Percentiles rank a stretch among this genome's conserved stretches.
phyloP scores from a whole-genome alignment of 352 stramenopile species.

The Phytophthora macrochlamydospora region DNA sequence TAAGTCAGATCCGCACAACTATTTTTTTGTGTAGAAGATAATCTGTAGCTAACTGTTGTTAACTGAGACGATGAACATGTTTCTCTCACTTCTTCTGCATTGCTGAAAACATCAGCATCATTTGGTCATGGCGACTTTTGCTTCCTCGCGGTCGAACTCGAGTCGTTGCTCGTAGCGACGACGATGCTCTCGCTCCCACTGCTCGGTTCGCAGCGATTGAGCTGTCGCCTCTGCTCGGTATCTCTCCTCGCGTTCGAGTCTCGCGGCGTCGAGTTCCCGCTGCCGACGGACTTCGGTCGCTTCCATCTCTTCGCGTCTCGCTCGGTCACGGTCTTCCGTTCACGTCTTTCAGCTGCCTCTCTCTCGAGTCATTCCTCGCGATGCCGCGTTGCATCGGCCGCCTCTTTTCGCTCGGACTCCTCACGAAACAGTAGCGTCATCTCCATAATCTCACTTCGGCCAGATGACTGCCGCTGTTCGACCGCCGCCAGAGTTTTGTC shows the following conservation, averaged over 20 bases:
- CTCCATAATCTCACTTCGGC: background rate
- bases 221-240: background rate
- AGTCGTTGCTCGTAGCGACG: background rate
- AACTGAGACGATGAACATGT: background rate
- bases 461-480: background rate
- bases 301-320: background rate
- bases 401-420: slow-evolving; percentile 5
- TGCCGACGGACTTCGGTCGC: background rate
- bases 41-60: background rate
- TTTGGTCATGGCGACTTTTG: slow-evolving; percentile 7
- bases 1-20: slow-evolving; percentile 2
- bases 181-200: background rate
- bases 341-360: background rate
- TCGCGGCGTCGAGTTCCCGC: slow-evolving; percentile 2
- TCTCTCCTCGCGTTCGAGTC: background rate
- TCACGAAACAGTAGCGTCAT: slow-evolving; percentile 7
- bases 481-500: background rate
- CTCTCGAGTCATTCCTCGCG: background rate
- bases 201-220: slow-evolving; percentile 1
- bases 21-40: background rate
- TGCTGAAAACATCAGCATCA: slow-evolving; percentile 7
- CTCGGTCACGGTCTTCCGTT: background rate
- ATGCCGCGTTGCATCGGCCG: background rate
- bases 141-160: background rate
- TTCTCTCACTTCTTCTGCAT: slow-evolving; percentile 13